Conservation (phyloP, 2,329 filamentous ascomycete genomes). For the Sclerotinia subarctica region DNA sequence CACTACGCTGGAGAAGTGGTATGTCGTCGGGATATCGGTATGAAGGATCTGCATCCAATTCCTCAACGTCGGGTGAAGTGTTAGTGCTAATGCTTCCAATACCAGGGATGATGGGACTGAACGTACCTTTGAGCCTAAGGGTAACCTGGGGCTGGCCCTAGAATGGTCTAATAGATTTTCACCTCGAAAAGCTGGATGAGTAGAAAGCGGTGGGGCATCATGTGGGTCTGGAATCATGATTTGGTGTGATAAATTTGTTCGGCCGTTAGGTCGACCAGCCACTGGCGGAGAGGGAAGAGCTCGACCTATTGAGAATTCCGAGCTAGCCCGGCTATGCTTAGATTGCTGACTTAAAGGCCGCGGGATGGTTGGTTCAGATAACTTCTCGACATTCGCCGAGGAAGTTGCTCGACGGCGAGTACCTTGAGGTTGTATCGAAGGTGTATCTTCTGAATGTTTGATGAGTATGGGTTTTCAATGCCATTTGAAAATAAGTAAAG, state of each 20-base stretch:
- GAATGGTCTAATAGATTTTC: conserved; percentile 30
- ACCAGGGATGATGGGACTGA: conserved; percentile 28
- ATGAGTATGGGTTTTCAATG: background rate
- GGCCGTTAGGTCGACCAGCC: conserved; percentile 36
- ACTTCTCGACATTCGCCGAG: conserved; percentile 58
- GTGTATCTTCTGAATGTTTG: conserved; percentile 3
- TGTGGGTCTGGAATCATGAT: conserved; percentile 34
- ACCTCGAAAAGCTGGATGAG: conserved; percentile 36
- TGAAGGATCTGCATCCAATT: conserved; percentile 67
- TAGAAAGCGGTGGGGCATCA: conserved; percentile 36
- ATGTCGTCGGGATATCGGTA: conserved; percentile 64
- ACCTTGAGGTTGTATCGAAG: conserved; percentile 36
- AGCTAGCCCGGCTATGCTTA: conserved; percentile 68
- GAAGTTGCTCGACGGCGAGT: conserved; percentile 58
- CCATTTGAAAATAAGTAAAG: background rate
- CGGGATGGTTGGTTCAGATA: conserved; percentile 47
- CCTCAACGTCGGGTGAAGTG: conserved; percentile 47
- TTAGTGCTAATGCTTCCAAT: conserved; percentile 29
- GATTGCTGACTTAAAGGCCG: conserved; percentile 59
- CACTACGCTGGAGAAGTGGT: conserved; percentile 63
- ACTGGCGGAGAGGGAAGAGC: conserved; percentile 50
- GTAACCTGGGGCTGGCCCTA: conserved; percentile 25
- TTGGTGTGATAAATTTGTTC: conserved; percentile 37
- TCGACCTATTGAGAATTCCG: conserved; percentile 61
- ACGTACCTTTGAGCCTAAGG: conserved; percentile 23